Evolutionary conservation across 805 yeast species (phyloP).

Genomic region (Wickerhamiella vanderwaltii): DNA sequence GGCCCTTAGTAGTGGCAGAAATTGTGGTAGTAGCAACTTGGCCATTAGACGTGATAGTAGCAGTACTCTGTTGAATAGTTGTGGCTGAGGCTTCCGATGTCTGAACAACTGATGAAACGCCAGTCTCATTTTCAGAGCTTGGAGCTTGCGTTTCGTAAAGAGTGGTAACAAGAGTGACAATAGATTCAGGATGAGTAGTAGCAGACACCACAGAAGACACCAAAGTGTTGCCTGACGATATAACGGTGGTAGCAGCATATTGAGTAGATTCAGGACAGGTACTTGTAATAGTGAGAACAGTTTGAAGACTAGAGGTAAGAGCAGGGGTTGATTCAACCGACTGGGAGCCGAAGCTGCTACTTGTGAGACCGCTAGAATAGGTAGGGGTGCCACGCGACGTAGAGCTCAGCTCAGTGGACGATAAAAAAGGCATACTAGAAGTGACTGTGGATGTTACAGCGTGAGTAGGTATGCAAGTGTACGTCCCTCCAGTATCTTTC

Average conservation of each 20-base stretch:
- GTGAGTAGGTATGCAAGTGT: conserved; percentile 9
- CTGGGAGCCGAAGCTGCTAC: conserved; percentile 26
- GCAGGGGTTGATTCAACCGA: conserved; percentile 8
- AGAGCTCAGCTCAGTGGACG: conserved; percentile 29
- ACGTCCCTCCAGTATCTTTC: conserved; percentile 7
- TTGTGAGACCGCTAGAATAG: conserved; percentile 26
- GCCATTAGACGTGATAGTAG: not conserved
- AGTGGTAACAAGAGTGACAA: not conserved
- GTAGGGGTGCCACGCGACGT: conserved; percentile 27
- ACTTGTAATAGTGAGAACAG: not conserved
- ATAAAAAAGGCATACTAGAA: conserved; percentile 25
- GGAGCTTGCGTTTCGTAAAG: not conserved
- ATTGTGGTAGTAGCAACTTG: not conserved
- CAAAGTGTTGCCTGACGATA: not conserved
- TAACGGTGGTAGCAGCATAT: not conserved
- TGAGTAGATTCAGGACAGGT: conserved; percentile 3
- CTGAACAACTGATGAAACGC: not conserved
- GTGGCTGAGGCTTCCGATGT: not conserved
- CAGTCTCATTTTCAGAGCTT: not conserved
- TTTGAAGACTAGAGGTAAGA: conserved; percentile 1
- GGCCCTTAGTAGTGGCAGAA: conserved; percentile 8
- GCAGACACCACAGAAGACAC: not conserved
- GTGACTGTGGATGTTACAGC: conserved; percentile 10
- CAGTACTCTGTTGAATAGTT: conserved; percentile 3
- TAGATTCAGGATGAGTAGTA: not conserved